phyloP scores from a whole-genome alignment of 2,329 filamentous ascomycete genomes.

The Coniochaeta hoffmannii region DNA sequence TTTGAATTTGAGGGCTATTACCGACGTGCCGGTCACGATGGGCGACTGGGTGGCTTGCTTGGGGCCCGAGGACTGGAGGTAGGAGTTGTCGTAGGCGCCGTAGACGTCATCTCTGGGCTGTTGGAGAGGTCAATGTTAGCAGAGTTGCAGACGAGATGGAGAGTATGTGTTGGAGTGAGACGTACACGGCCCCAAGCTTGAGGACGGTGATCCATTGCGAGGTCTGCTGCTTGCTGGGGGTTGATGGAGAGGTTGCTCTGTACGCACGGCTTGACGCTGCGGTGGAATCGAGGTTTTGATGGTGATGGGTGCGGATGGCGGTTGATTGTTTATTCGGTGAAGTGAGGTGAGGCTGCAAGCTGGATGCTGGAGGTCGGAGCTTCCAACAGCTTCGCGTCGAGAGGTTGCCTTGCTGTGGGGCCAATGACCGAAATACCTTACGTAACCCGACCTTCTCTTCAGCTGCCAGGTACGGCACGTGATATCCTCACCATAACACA shows the following conservation, averaged over 20 bases:
- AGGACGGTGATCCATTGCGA: conserved; percentile 62
- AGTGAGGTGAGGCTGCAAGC: conserved; percentile 9
- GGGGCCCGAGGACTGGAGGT: conserved; percentile 64
- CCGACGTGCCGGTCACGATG: conserved; percentile 93
- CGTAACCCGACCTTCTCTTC: background rate
- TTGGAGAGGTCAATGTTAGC: conserved; percentile 10
- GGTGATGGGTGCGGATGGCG: background rate
- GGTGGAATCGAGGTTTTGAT: background rate
- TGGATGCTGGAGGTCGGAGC: conserved; percentile 17
- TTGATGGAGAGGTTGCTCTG: background rate
- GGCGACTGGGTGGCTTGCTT: conserved; percentile 86
- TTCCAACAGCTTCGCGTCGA: conserved; percentile 21
- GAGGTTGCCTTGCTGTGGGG: conserved; percentile 18
- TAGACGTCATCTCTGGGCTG: conserved; percentile 97
- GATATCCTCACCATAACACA: background rate
- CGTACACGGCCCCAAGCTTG: conserved; percentile 67
- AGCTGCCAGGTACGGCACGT: background rate
- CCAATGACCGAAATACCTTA: background rate
- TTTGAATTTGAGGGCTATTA: conserved; percentile 91
- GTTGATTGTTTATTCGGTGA: conserved; percentile 8
- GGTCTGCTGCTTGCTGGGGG: conserved; percentile 9
- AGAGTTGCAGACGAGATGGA: background rate
- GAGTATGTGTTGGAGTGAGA: conserved; percentile 12
- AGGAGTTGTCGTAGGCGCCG: conserved; percentile 83
- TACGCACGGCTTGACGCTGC: background rate